These are phyloP conservation scores for Calonectria pteridis DNA, from an alignment of 2,329 filamentous ascomycete species.

Conservation along the genomic window DNA sequence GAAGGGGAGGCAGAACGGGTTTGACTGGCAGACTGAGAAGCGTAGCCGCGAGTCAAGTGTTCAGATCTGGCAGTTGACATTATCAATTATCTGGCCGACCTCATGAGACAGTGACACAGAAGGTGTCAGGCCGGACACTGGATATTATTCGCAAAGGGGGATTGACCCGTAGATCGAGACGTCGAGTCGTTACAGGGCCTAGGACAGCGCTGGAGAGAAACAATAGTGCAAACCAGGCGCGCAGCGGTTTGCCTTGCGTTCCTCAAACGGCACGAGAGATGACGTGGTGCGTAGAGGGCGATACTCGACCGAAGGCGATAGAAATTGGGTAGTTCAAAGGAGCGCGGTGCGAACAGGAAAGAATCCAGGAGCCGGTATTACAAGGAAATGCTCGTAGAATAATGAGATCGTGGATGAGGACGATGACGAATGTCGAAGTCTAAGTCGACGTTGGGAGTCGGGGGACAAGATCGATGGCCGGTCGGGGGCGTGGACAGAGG, in stretches of 20 bases:
- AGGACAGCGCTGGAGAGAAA: constrained; percentile 12
- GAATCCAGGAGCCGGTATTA: constrained; percentile 51
- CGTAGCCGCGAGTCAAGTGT: constrained; percentile 87
- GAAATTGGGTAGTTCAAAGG: constrained; percentile 41
- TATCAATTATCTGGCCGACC: constrained; percentile 81
- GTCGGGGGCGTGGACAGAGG: constrained; percentile 25
- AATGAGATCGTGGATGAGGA: constrained; percentile 32
- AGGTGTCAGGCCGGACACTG: constrained; percentile 43
- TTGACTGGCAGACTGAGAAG: constrained; percentile 76
- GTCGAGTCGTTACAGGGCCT: constrained; percentile 16
- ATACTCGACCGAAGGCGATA: constrained; percentile 38
- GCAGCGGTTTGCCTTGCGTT: constrained; percentile 12
- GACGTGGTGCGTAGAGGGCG: constrained; percentile 33
- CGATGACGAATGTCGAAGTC: constrained; percentile 18
- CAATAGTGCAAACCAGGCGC: constrained; percentile 6
- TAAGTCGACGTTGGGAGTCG: constrained; percentile 23
- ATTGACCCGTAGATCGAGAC: constrained; percentile 22
- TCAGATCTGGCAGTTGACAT: constrained; percentile 92
- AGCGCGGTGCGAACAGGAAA: constrained; percentile 45
- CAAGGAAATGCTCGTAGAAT: constrained; percentile 48
- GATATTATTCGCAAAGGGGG: constrained; percentile 42
- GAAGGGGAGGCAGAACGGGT: constrained; percentile 84
- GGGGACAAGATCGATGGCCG: constrained; percentile 38
- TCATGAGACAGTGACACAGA: constrained; percentile 55
- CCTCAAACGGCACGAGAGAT: constrained; percentile 7